Evolutionary conservation across 2,329 filamentous ascomycete species (phyloP), one percentile per base, ranked within the genome.

Genomic region (Calycina herbarum): DNA sequence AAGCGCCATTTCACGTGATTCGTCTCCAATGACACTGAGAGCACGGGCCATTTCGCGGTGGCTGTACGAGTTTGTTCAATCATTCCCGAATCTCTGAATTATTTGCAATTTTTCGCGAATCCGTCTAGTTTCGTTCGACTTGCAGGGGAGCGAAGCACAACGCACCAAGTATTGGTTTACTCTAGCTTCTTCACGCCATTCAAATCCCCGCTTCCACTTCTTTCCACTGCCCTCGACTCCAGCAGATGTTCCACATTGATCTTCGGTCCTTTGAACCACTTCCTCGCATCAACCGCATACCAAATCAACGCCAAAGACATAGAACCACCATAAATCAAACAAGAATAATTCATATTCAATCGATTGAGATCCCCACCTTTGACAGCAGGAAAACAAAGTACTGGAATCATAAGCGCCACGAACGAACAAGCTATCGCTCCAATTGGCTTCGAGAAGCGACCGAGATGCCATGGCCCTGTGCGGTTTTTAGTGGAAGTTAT

Each of bases 201-300:
- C 20, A 38, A 10, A 6, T 24, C 45, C 17, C 17, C 29, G 24
- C 10, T 24, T 48, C 27, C 40, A 3, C 8, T 24, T 8, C 8
- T 51, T 38, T 6, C 24, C 29, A 20, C 20, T 2, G 15, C 20
- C 10, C 29, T 20, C 17, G 11, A 6, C 11, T 58, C 13, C 20
- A 63, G 5, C 54, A 58, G 13, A 48, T 63, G 61, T 20, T 86
- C 83, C 31, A 90, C 79, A 71, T 90, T 90, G 67, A 91, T 84
- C 78, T 86, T 89, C 0, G 89, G 88, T 0, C 89, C 89, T 72
- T 85, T 88, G 77, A 91, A 91, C 88, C 88, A 91, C 72, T 85
- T 88, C 59, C 81, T 81, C 10, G 88, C 88, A 69, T 84, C 82
- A 4, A 90, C 77, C 51, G 85, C 77, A 81, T 87, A 91, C 86